These are phyloP conservation scores for Scedosporium boydii DNA, from an alignment of 2,329 filamentous ascomycete species.

Conservation along the genomic window DNA sequence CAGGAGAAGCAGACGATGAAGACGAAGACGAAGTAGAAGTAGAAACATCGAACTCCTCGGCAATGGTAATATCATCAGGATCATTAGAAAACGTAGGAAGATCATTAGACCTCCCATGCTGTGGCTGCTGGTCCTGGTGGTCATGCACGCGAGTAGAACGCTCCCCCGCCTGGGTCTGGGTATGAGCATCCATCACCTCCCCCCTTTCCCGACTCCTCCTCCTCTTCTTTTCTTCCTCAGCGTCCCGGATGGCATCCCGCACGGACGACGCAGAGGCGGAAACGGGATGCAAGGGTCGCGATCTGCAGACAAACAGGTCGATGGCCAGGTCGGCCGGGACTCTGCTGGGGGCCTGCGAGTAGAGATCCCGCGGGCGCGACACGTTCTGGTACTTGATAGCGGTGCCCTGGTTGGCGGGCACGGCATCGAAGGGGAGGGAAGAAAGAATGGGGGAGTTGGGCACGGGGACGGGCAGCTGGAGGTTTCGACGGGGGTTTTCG, in stretches of 20 bases:
- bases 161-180: background rate
- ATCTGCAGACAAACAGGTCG: conserved; percentile 79
- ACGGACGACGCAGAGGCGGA: background rate
- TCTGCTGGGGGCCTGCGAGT: conserved; percentile 53
- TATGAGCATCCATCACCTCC: background rate
- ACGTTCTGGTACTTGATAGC: conserved; percentile 81
- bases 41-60: background rate
- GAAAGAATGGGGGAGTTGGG: conserved; percentile 25
- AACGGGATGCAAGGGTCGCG: conserved; percentile 17
- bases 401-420: conserved; percentile 73
- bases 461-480: conserved; percentile 39
- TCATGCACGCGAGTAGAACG: background rate
- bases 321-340: conserved; percentile 52
- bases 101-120: background rate
- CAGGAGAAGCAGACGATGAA: conserved; percentile 7
- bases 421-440: conserved; percentile 33
- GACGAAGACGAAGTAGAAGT: background rate
- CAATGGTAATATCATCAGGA: background rate
- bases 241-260: background rate
- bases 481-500: conserved; percentile 55
- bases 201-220: background rate
- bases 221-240: background rate
- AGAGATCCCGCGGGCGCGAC: conserved; percentile 63
- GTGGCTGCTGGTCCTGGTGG: too few relatives aligned
- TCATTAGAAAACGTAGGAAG: background rate